These are phyloP conservation scores for Fusarium nodosum DNA, from an alignment of 2,329 filamentous ascomycete genomes.

Conservation along the genomic window DNA sequence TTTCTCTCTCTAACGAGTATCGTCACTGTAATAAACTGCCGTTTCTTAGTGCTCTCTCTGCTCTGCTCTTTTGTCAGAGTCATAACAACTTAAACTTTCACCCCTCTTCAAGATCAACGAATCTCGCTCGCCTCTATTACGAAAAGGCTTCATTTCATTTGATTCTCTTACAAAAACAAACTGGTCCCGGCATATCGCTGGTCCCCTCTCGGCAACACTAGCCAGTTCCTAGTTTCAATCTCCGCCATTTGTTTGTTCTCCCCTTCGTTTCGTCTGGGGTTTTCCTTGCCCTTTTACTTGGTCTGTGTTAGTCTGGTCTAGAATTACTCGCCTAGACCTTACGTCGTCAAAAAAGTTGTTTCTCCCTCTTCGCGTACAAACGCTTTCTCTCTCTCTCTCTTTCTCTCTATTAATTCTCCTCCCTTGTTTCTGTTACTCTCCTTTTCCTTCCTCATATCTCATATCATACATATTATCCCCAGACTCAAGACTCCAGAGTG, in stretches of 20 bases:
- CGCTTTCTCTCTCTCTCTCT: constrained; percentile 3
- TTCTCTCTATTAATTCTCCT: constrained; percentile 3
- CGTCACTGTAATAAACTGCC: constrained; percentile 1
- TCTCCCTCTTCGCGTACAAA: constrained; percentile 26
- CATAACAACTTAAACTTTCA: constrained; percentile 13
- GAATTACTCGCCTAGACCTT: constrained; percentile 26
- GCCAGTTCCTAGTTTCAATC: constrained; percentile 42
- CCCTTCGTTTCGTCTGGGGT: constrained; percentile 36
- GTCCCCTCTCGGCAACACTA: constrained; percentile 44
- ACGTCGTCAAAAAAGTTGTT: constrained; percentile 37
- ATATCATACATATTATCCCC: constrained; percentile 22
- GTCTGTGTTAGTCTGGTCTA: constrained; percentile 21
- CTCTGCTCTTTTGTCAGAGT: constrained; percentile 1
- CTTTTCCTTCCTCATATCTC: neutral
- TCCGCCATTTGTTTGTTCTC: constrained; percentile 35
- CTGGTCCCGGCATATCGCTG: constrained; percentile 31
- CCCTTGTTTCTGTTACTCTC: constrained; percentile 12
- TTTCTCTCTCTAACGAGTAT: neutral
- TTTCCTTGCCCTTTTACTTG: constrained; percentile 18
- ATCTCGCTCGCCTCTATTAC: constrained; percentile 17
- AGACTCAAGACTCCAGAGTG: constrained; percentile 23
- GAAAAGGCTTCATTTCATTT: constrained; percentile 7
- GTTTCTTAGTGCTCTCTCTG: neutral
- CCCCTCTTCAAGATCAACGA: constrained; percentile 11
- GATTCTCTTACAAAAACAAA: constrained; percentile 8